These are phyloP conservation scores for Polytrichum commune DNA, from an alignment of 225 moss, liverwort and hornwort species.

Conservation along the genomic window DNA sequence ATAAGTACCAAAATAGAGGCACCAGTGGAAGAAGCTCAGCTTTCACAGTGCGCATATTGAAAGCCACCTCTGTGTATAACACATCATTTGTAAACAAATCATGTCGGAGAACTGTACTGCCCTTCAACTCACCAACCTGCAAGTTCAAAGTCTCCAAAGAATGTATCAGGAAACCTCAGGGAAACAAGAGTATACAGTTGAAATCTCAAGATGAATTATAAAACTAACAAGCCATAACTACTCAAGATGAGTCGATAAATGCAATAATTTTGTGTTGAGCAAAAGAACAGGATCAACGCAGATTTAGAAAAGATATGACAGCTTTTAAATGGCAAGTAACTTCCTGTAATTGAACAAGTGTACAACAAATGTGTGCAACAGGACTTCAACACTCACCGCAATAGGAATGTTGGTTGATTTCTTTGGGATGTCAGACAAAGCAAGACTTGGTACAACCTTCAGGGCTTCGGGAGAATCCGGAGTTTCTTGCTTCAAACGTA, in stretches of 20 bases:
- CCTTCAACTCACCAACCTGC: constrained; percentile 83
- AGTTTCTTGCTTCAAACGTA: constrained; percentile 91
- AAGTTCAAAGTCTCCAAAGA: background rate
- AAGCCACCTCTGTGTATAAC: constrained; percentile 86
- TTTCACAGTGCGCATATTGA: constrained; percentile 85
- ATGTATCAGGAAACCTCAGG: background rate
- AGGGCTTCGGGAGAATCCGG: constrained; percentile 92
- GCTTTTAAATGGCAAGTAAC: too few relatives aligned
- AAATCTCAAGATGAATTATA: too few relatives aligned
- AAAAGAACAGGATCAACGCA: too few relatives aligned
- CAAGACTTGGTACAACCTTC: constrained; percentile 80
- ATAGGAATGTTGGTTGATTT: constrained; percentile 73
- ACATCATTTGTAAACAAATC: constrained; percentile 97
- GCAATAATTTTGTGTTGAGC: too few relatives aligned
- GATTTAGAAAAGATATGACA: too few relatives aligned
- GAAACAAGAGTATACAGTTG: too few relatives aligned
- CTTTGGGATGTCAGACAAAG: constrained; percentile 83
- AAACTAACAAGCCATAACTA: too few relatives aligned
- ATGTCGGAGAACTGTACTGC: constrained; percentile 75
- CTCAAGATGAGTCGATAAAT: too few relatives aligned
- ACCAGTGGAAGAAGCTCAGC: constrained; percentile 88
- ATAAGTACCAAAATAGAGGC: constrained; percentile 87
- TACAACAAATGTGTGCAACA: too few relatives aligned
- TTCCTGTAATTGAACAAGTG: too few relatives aligned
- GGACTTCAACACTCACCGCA: constrained; percentile 19